Conservation (phyloP, 2,329 filamentous ascomycete species). For the Cucurbitaria berberidis region DNA sequence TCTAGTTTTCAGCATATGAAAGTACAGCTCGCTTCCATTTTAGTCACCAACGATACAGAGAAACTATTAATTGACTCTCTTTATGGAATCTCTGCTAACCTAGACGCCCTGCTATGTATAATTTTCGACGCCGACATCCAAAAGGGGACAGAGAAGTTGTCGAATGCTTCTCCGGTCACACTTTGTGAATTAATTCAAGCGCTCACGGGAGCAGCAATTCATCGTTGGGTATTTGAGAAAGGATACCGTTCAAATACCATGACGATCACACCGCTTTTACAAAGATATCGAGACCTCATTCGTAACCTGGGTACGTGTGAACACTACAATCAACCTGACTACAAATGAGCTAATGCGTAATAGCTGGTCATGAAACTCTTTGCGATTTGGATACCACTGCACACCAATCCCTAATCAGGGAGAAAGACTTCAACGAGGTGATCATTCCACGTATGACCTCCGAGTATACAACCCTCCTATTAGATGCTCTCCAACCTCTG, state of each 20-base stretch:
- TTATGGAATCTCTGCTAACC: background rate
- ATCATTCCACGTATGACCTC: background rate
- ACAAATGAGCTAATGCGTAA: background rate
- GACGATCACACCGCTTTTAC: slow-evolving; percentile 6
- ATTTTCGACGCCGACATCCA: background rate
- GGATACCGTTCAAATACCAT: background rate
- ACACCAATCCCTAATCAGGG: slow-evolving; percentile 1
- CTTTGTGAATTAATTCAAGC: slow-evolving; percentile 1
- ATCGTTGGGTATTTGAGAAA: slow-evolving; percentile 5
- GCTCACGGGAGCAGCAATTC: slow-evolving; percentile 10
- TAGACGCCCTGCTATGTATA: background rate
- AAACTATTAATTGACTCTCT: background rate
- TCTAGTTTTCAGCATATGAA: background rate
- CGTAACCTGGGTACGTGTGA: no score
- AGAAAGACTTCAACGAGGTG: slow-evolving; percentile 2
- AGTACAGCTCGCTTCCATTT: background rate
- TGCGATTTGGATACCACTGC: slow-evolving; percentile 1
- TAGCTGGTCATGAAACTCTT: slow-evolving; percentile 1
- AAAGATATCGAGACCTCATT: slow-evolving; percentile 6
- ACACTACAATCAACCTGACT: no score
- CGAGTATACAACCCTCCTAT: background rate
- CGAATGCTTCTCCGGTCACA: no score
- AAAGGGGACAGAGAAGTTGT: no score
- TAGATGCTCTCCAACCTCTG: background rate
- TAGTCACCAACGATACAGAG: background rate